These are phyloP conservation scores for Albugo laibachii DNA, from an alignment of 352 stramenopile species.

Conservation along the genomic window DNA sequence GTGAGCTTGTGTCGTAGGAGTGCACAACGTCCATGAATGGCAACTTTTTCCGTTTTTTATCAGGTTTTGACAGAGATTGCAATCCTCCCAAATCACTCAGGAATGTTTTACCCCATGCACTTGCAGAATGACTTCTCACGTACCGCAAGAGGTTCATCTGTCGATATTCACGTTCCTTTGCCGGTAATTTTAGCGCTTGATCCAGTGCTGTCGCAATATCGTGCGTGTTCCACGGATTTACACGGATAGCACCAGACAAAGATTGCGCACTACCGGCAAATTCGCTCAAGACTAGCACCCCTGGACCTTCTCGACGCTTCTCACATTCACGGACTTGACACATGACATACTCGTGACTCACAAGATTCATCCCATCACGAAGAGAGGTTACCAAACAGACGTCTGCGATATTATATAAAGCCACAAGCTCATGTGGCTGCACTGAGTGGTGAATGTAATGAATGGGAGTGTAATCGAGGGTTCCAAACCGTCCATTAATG, in stretches of 20 bases:
- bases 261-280: slow-evolving; percentile 79
- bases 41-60: slow-evolving; percentile 26
- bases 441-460: slow-evolving; percentile 78
- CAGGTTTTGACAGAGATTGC: slow-evolving; percentile 15
- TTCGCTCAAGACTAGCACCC: slow-evolving; percentile 74
- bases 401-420: slow-evolving; percentile 77
- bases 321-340: slow-evolving; percentile 47
- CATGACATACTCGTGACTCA: slow-evolving; percentile 80
- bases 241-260: slow-evolving; percentile 64
- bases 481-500: slow-evolving; percentile 78
- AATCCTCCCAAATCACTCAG: not conserved
- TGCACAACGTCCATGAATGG: slow-evolving; percentile 24
- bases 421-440: slow-evolving; percentile 62
- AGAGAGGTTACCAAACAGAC: slow-evolving; percentile 81
- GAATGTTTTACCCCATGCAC: slow-evolving; percentile 1
- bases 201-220: slow-evolving; percentile 51
- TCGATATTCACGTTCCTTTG: slow-evolving; percentile 70
- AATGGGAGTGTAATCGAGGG: slow-evolving; percentile 66
- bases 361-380: slow-evolving; percentile 82
- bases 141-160: slow-evolving; percentile 76
- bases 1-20: slow-evolving; percentile 34
- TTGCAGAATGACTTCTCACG: slow-evolving; percentile 69
- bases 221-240: slow-evolving; percentile 79
- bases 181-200: slow-evolving; percentile 43
- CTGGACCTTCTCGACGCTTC: slow-evolving; percentile 31